Percentiles rank a stretch among this genome's conserved stretches.
These are phyloP conservation scores for Ophiosphaerella korrae DNA, from an alignment of 2,329 filamentous ascomycete species.

Conservation along the genomic window DNA sequence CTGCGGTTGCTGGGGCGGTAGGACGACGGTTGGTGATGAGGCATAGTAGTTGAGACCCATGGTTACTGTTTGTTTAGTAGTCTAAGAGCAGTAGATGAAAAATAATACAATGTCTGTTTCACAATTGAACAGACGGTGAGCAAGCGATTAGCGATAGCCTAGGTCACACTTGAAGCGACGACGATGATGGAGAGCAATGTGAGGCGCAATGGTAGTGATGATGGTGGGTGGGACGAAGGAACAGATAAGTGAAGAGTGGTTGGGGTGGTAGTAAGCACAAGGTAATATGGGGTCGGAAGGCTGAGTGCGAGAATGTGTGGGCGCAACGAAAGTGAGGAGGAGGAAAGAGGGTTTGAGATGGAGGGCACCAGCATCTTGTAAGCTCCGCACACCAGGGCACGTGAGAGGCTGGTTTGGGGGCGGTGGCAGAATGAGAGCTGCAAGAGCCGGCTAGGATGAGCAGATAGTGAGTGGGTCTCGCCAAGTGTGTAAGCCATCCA, in stretches of 20 bases:
- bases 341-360: slow-evolving; percentile 37
- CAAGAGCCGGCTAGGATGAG: slow-evolving; percentile 13
- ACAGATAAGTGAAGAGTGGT: slow-evolving; percentile 20
- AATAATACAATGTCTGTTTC: slow-evolving; percentile 43
- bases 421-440: slow-evolving; percentile 29
- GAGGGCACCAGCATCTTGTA: slow-evolving; percentile 45
- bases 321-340: slow-evolving; percentile 39
- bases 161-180: slow-evolving; percentile 35
- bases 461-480: slow-evolving; percentile 6
- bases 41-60: slow-evolving; percentile 54
- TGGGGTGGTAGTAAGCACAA: slow-evolving; percentile 16
- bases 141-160: slow-evolving; percentile 30
- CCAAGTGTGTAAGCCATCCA: slow-evolving; percentile 11
- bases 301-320: slow-evolving; percentile 23
- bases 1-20: slow-evolving; percentile 49
- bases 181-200: slow-evolving; percentile 19
- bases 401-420: slow-evolving; percentile 40
- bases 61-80: slow-evolving; percentile 49
- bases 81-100: slow-evolving; percentile 30
- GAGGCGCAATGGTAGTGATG: slow-evolving; percentile 13
- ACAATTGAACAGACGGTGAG: slow-evolving; percentile 33
- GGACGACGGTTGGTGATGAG: slow-evolving; percentile 54
- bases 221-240: slow-evolving; percentile 14
- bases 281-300: slow-evolving; percentile 17
- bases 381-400: slow-evolving; percentile 35